Base-by-base conservation (phyloP, 2,329 filamentous ascomycete species). In the Ophiostoma fasciatum region DNA sequence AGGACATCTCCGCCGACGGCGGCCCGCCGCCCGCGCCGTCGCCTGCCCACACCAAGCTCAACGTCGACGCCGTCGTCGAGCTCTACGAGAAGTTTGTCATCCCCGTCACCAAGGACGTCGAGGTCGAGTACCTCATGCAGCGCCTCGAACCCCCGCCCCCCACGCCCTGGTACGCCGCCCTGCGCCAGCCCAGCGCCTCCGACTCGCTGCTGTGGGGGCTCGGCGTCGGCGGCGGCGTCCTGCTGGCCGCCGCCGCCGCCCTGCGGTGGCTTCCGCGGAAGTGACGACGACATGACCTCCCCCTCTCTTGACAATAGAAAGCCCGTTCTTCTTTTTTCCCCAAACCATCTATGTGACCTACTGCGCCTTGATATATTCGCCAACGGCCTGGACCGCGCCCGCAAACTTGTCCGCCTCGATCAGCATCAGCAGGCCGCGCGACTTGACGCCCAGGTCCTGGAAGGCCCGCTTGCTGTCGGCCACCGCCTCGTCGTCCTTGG, bases 81-180 rank as follows among this genome's bases (percentile, higher is more conserved):
- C 88, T 93, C 79, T 94, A 94, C 61, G 74, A 75, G 68, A 73
- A 94, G 55, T 82, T 82, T 59, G 87, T 98, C 42, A 98, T 98
- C 48, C 90, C 90, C 1, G 60, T 96, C 55, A 98, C 90, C n/a
- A 98, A 98, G 59, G 80, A 85, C 45, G 88, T 98, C 28, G 90
- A 98, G 64, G 85, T 98, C 9, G 90, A 98, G 49, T 98, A 98
- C 56, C 64, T 98, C 48, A 93, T 98, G 83, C 84, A 96, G 59
- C 72, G 90, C 44, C 62, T 98, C 22, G 20, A 27, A 23, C 13
- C 31, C 19, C 21, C 33, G 12, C n/a, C 36, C 15, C 32, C 31
- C 20, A 20, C 31, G 32, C 38, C 42, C 13, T 45, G 43, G 42
- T 39, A 37, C 19, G 35, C 23, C 3, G 5, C 18, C 5, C 36